Base-by-base conservation (phyloP, 768 basidiomycete genomes). In the Tulasnella sp. region DNA sequence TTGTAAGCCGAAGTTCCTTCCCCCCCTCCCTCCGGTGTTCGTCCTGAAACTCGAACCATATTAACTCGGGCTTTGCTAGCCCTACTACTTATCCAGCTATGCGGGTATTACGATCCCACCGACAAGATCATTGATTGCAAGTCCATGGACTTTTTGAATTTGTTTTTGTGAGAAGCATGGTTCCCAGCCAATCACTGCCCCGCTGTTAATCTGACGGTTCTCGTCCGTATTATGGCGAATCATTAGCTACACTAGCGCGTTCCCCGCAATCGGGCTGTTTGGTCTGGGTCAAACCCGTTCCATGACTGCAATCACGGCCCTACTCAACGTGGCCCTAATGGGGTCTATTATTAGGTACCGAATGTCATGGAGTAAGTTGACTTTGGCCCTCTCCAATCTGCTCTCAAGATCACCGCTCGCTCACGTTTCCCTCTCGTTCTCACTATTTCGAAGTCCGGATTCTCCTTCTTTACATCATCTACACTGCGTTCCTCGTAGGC, bases 111-210 rank as follows among this genome's bases (percentile, higher is more conserved):
- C 72, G 71, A 9, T 8, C 78, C 19, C 72, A 68, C 7, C 19
- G 75, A 19, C 10, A 52, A 16, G 31, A 24, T 52, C 75, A 38
- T 82, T 2, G 79, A 81, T 12, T 87, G 86, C 77, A 82, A 83
- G 0, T 76, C 72, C 14, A 83, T 84, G 72, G 86, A 86, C 76
- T 87, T 85, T 79, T 76, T 85, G 1, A 80, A 58, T 19, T 31
- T 81, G 39, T 71, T 82, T 27, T 82, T 80, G 82, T 82, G 58
- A 73, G 82, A 19, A 24, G 18, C 48, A 42, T 21, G 19, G 5
- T 48, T 48, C 21, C 48, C 18, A 16, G 21, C 3, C 18, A 19
- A 24, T 48, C 5, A 24, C 42, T 42, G 16, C 42, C 42, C 42
- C 42, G 1, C 8, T 9, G 3, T 42, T 42, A 9, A 42, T 14